phyloP scores from a whole-genome alignment of 352 stramenopile genomes.

The Phytopythium kandeliae region DNA sequence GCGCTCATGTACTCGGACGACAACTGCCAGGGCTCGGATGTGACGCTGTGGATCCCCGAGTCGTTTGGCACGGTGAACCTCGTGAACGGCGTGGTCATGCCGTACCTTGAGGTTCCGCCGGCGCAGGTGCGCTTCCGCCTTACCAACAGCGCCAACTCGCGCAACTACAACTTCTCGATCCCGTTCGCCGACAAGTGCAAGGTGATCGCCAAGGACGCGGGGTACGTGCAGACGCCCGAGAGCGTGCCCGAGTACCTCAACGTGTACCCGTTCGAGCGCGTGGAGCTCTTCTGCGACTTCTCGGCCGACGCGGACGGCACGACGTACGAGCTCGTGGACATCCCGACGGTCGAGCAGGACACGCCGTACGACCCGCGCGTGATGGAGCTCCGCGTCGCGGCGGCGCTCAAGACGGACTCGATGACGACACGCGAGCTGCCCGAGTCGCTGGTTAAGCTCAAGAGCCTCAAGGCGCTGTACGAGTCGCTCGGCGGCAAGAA shows the following conservation, averaged over 20 bases:
- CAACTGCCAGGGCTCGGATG: conserved; percentile 30
- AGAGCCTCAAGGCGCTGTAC: conserved; percentile 49
- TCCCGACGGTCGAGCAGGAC: conserved; percentile 29
- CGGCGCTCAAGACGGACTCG: conserved; percentile 24
- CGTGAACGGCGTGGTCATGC: conserved; percentile 70
- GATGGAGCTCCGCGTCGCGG: conserved; percentile 36
- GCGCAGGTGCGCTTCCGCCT: conserved; percentile 60
- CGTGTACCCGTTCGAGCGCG: conserved; percentile 42
- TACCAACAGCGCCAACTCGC: conserved; percentile 57
- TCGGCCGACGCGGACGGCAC: conserved; percentile 22
- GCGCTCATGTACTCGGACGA: conserved; percentile 66
- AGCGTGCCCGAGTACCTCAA: conserved; percentile 13
- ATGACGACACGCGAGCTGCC: conserved; percentile 30
- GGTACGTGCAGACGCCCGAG: conserved; percentile 36
- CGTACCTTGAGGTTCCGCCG: conserved; percentile 49
- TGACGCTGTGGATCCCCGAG: conserved; percentile 52
- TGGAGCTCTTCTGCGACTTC: conserved; percentile 63
- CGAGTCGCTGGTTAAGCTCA: conserved; percentile 28
- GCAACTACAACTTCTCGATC: conserved; percentile 71
- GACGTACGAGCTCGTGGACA: conserved; percentile 44
- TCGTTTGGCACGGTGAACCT: conserved; percentile 54
- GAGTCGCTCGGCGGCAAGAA: conserved; percentile 38
- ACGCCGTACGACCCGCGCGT: conserved; percentile 39
- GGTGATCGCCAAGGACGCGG: conserved; percentile 53
- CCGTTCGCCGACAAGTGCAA: conserved; percentile 56